Base-by-base conservation (phyloP, 2,329 filamentous ascomycete species). In the Didymella arachidicola region DNA sequence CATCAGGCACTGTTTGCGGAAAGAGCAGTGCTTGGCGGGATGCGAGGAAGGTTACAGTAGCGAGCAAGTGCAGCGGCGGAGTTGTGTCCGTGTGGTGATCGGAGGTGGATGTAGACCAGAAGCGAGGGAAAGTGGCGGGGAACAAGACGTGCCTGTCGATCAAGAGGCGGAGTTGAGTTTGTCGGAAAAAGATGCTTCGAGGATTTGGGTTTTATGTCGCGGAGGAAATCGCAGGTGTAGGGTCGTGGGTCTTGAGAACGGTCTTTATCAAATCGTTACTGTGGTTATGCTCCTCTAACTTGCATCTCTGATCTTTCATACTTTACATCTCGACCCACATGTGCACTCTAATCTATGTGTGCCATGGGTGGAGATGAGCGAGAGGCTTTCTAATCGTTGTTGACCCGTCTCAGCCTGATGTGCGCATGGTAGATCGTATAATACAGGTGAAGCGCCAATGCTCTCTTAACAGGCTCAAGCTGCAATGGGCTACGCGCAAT, bases 1-100 rank as follows among this genome's bases (percentile, higher is more conserved):
- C 45, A 43, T 36, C 52, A 50, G 53, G 46, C 25, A 50, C 53
- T 32, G 27, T 46, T 47, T 52, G 48, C 36, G 54, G 47, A 42
- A 57, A 30, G 32, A 41, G 46, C 19, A 36, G 54, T 42, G 54
- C 42, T 46, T 47, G 47, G 54, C 32, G 26, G 5, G 51, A 47
- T 7, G 19, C 8, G 22, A 22, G 14, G 18, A 16, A 36, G n/a
- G 27, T 16, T 41, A 19, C 14, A 19, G 43, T 42, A 49, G 46
- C 41, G 42, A 39, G 46, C 41, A 42, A 39, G 42, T 8, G 42
- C 16, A 14, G 27, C 27, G 34, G 16, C 48, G 54, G 54, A 52
- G 47, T 12, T 27, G 25, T 18, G 26, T 43, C 54, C 54, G 54
- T 2, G 7, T 10, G 1, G 7, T 19, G 22, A 2, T 34, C 27